Percentiles rank a stretch among this genome's conserved stretches.
Evolutionary conservation across 306 rosid genomes (phyloP).

Genomic region (Lathyrus oleraceus): DNA sequence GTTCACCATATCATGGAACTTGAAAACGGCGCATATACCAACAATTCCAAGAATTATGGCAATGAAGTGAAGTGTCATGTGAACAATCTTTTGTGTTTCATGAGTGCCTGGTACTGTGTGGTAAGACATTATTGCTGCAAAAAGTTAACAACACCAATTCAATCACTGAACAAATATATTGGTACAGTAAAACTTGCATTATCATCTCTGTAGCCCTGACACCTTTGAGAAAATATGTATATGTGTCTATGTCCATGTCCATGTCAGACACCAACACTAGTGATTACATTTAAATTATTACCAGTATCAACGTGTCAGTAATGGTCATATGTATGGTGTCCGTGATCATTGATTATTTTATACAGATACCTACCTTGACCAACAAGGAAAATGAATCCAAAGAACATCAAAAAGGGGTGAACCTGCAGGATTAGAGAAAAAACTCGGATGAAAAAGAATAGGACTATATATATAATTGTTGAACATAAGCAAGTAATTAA

Average conservation of each 20-base stretch:
- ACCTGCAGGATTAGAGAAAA: conserved; percentile 46
- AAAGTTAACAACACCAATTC: not conserved
- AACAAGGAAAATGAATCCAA: conserved; percentile 66
- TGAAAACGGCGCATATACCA: conserved; percentile 79
- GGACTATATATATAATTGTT: not conserved
- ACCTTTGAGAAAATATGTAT: too few relatives aligned
- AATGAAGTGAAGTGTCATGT: conserved; percentile 56
- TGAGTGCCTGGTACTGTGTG: conserved; percentile 39
- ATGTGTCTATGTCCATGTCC: too few relatives aligned
- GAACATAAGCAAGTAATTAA: not conserved
- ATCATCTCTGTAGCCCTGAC: too few relatives aligned
- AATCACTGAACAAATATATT: not conserved
- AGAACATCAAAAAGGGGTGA: conserved; percentile 85
- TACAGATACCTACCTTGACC: conserved; percentile 65
- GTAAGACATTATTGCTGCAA: conserved; percentile 80
- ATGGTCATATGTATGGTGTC: too few relatives aligned
- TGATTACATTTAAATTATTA: too few relatives aligned
- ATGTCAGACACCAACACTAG: too few relatives aligned
- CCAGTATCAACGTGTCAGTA: too few relatives aligned
- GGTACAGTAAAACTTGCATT: not conserved
- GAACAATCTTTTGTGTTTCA: conserved; percentile 46
- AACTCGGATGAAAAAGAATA: not conserved
- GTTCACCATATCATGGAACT: conserved; percentile 61
- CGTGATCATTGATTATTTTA: not conserved
- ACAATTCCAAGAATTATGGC: conserved; percentile 62